Conservation (phyloP, 306 rosid species). For the Vicia faba region DNA sequence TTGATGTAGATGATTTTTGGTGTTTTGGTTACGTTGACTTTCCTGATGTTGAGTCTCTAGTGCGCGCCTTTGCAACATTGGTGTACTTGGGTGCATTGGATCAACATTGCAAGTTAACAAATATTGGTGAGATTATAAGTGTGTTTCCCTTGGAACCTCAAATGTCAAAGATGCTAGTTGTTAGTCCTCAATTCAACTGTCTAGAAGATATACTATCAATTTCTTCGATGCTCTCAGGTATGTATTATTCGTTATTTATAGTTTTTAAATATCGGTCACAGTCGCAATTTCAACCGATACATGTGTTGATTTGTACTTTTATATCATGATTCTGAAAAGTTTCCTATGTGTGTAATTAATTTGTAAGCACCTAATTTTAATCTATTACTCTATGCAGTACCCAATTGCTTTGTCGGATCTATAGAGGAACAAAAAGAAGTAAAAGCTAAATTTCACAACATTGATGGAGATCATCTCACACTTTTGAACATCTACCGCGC, state of each 20-base stretch:
- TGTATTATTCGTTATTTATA: conserved; percentile 46
- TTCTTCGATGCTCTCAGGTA: no score
- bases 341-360: no score
- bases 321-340: no score
- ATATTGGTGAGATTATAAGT: conserved; percentile 45
- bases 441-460: conserved; percentile 84
- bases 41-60: conserved; percentile 91
- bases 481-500: conserved; percentile 93
- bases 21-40: conserved; percentile 96
- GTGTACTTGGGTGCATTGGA: conserved; percentile 62
- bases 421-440: conserved; percentile 99
- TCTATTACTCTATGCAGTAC: conserved; percentile 63
- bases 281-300: conserved; percentile 64
- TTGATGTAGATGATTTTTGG: conserved; percentile 89
- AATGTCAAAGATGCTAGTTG: no score
- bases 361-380: no score
- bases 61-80: conserved; percentile 76
- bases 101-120: no score
- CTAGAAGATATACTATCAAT: conserved; percentile 42
- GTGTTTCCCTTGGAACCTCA: conserved; percentile 13
- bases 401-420: conserved; percentile 99
- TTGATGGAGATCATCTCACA: conserved; percentile 93
- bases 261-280: conserved; percentile 53
- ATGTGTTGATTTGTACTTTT: no score
- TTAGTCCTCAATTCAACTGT: no score